phyloP scores from a whole-genome alignment of 106 monocot genomes.

The Dendrobium huoshanense region DNA sequence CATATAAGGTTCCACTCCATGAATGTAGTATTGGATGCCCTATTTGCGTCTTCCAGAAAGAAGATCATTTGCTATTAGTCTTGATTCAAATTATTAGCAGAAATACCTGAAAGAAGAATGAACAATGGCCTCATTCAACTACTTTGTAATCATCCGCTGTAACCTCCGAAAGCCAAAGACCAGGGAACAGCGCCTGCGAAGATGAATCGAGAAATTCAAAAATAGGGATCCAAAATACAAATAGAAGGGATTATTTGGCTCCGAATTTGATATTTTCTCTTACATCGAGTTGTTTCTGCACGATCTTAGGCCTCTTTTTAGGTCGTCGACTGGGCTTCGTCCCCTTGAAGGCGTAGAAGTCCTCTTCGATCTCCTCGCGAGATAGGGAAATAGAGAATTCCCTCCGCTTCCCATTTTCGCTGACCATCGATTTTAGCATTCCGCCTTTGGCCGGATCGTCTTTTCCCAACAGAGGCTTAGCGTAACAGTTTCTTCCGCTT shows the following conservation, averaged over 20 bases:
- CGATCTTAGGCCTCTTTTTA: conserved; percentile 30
- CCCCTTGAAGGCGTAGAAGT: conserved; percentile 32
- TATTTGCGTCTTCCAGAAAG: not conserved
- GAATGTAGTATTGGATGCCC: not conserved
- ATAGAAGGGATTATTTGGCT: not conserved
- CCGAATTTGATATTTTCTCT: not conserved
- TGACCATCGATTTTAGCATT: not conserved
- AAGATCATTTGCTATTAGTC: not conserved
- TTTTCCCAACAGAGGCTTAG: not conserved
- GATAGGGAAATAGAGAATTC: conserved; percentile 24
- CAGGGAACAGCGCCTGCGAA: conserved; percentile 18
- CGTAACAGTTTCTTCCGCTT: not conserved
- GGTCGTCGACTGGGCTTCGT: conserved; percentile 28
- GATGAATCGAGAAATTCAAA: not conserved
- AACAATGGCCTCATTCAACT: conserved; percentile 9
- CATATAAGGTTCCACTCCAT: not conserved
- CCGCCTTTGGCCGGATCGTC: not conserved
- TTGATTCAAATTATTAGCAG: not conserved
- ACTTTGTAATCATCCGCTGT: conserved; percentile 10
- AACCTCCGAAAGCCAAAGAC: conserved; percentile 14
- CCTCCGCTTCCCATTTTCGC: not conserved
- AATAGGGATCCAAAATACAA: not conserved
- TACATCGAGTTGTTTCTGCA: conserved; percentile 43
- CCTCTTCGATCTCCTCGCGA: conserved; percentile 43
- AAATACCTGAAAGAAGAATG: not conserved